phyloP scores from a whole-genome alignment of 192 early-diverging fungal species.

The Coemansia sp. region DNA sequence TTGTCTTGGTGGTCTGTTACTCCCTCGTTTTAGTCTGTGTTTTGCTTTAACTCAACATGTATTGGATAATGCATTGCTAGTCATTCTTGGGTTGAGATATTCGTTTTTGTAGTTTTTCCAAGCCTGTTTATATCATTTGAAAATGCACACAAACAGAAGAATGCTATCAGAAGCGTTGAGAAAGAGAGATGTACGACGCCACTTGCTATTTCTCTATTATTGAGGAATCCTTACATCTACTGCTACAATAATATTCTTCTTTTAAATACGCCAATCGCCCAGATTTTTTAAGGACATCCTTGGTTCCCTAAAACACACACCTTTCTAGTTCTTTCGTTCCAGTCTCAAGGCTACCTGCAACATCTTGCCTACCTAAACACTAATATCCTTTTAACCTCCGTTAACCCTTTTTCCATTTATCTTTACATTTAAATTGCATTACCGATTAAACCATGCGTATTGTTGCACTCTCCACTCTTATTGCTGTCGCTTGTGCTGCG shows the following conservation, averaged over 20 bases:
- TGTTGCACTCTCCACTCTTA: conserved; percentile 25
- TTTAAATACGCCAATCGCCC: background rate
- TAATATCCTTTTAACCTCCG: background rate
- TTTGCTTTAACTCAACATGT: background rate
- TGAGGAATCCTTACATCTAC: too few relatives aligned
- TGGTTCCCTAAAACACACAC: background rate
- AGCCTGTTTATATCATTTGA: too few relatives aligned
- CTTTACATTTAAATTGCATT: background rate
- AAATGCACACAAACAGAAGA: too few relatives aligned
- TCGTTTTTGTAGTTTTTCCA: too few relatives aligned
- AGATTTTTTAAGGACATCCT: background rate
- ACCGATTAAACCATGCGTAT: conserved; percentile 11
- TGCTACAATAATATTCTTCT: background rate
- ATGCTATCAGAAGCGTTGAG: too few relatives aligned
- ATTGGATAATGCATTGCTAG: background rate
- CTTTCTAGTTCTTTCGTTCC: too few relatives aligned
- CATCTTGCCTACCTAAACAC: background rate
- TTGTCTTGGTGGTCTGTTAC: background rate
- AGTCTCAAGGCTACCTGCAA: too few relatives aligned
- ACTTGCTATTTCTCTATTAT: background rate
- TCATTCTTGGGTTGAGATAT: too few relatives aligned
- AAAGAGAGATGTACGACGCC: background rate
- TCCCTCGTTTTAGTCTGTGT: background rate
- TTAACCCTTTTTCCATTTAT: background rate
- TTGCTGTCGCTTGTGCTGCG: conserved; percentile 35